Conservation (phyloP, 169 alveolate genomes). For the Plasmodium knowlesi region DNA sequence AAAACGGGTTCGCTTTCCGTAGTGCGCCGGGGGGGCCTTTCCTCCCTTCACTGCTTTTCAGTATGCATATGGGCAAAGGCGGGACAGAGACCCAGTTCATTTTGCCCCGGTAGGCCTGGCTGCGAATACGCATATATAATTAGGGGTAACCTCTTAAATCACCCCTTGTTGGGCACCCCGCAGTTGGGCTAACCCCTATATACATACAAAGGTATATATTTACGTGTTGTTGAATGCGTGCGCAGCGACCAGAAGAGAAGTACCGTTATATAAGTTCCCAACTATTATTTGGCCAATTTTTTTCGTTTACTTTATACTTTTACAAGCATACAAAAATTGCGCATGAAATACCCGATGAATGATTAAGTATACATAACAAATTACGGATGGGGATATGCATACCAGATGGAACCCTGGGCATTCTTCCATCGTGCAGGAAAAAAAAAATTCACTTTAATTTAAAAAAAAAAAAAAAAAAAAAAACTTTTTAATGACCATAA, state of each 20-base stretch:
- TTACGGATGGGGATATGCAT: background rate
- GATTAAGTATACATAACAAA: background rate
- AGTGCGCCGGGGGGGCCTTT: background rate
- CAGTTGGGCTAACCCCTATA: background rate
- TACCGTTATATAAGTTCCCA: background rate
- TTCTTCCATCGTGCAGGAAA: background rate
- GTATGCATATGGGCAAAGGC: background rate
- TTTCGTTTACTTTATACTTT: background rate
- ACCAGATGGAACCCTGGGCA: background rate
- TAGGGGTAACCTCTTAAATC: conserved; percentile 23
- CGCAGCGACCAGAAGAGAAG: background rate
- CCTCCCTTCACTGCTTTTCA: background rate
- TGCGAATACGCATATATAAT: background rate
- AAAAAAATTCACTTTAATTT: too few species aligned
- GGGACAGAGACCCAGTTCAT: background rate
- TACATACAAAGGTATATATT: background rate
- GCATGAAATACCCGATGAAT: background rate
- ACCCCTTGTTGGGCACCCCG: background rate
- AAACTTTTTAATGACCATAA: background rate
- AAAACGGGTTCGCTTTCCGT: background rate
- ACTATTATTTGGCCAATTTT: background rate
- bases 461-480: too few species aligned
- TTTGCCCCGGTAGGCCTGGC: background rate
- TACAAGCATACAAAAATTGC: background rate
- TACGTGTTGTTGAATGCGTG: background rate